Percentiles rank a stretch among this genome's conserved stretches.
phyloP scores from a whole-genome alignment of 768 basidiomycete species.

The Mycena vitilis region DNA sequence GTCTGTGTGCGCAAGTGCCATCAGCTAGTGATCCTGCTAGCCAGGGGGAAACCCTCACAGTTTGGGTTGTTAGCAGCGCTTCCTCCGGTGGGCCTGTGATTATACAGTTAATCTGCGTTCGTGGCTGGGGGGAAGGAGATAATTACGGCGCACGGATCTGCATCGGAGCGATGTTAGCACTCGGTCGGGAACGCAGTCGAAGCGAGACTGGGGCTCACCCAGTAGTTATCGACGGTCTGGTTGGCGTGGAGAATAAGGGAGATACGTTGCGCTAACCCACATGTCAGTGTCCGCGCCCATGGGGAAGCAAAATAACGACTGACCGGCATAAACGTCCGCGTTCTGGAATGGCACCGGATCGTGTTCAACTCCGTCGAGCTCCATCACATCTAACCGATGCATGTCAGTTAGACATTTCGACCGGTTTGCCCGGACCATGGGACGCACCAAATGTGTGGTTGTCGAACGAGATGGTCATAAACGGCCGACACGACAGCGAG shows the following conservation, averaged over 20 bases:
- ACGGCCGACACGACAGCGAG: slow-evolving; percentile 58
- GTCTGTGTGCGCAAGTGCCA: slow-evolving; percentile 28
- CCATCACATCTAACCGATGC: slow-evolving; percentile 41
- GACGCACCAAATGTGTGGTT: slow-evolving; percentile 34
- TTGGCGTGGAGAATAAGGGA: slow-evolving; percentile 53
- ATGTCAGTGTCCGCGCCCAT: background rate
- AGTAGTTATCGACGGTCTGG: slow-evolving; percentile 58
- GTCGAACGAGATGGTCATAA: slow-evolving; percentile 52
- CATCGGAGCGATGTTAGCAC: background rate
- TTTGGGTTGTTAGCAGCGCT: slow-evolving; percentile 40
- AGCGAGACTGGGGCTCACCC: slow-evolving; percentile 30
- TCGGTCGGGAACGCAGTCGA: background rate
- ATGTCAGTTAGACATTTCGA: background rate
- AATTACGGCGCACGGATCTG: slow-evolving; percentile 44
- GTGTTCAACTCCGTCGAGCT: slow-evolving; percentile 53
- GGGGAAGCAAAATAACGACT: background rate
- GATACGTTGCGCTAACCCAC: slow-evolving; percentile 47
- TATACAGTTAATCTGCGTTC: background rate
- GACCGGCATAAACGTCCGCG: slow-evolving; percentile 54
- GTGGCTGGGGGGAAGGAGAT: background rate
- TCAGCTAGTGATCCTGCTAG: background rate
- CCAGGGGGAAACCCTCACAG: slow-evolving; percentile 27
- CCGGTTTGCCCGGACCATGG: background rate
- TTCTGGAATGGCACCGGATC: slow-evolving; percentile 53
- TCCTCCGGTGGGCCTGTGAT: slow-evolving; percentile 35